Base-by-base conservation (phyloP, 2,329 filamentous ascomycete genomes). In the Clonostachys solani region DNA sequence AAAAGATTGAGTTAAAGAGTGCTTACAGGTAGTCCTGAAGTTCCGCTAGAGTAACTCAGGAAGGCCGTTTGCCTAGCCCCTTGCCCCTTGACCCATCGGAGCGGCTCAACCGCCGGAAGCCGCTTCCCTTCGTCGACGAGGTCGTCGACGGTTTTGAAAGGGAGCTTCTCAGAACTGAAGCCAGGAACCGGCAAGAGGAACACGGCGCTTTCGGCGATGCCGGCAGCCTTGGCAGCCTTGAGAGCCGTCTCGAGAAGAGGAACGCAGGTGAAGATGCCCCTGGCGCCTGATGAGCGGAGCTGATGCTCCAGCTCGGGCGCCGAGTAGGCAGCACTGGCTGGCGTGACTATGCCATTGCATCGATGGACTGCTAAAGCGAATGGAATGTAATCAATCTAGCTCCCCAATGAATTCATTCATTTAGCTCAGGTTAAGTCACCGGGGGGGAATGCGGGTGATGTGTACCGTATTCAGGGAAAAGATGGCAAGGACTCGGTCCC, bases 391-490 rank as follows among this genome's bases (percentile, higher is more conserved):
- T 94, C 88, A 52, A 94, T 82, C 80, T 89, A 48, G 6, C 19
- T 19, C 15, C 29, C 41, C 9, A 2, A 12, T n/a, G 41, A 12
- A 18, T n/a, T 18, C 34, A n/a, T 10, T 10, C 36, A 38, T n/a
- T 38, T 18, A 23, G 42, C 15, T 15, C 15, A 34, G 19, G 15
- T 33, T n/a, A 12, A 29, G 12, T 33, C 18, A 29, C 42, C 42
- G 36, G 3, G 13, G 15, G 15, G 15, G 15, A 18, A 38, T 8
- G 36, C 15, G 5, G 36, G 36, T 19, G 8, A 33, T 58, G 23
- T 77, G 50, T 66, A 89, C 86, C 33, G 88, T 89, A 61, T 95
- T 95, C 49, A 91, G 66, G n/a, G 85, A 84, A 67, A 89, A 95
- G 29, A 92, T 71, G 5, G 75, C 85, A 43, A 89, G 72, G 19